These are phyloP conservation scores for Sporothrix mexicana DNA, from an alignment of 2,329 filamentous ascomycete genomes.

Conservation along the genomic window DNA sequence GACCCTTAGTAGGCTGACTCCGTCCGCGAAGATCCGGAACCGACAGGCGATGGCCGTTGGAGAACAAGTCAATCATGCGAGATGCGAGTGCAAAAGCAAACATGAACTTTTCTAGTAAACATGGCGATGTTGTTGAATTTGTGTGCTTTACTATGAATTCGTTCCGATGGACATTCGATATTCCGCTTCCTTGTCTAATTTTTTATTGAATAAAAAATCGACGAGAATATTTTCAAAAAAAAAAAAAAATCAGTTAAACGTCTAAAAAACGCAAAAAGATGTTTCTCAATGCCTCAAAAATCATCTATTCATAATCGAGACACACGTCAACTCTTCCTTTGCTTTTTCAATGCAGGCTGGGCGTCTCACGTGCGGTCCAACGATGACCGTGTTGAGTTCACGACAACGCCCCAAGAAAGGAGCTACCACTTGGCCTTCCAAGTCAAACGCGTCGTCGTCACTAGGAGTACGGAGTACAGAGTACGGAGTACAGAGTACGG, in stretches of 20 bases:
- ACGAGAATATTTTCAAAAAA: too few relatives aligned
- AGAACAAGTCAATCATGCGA: neutral
- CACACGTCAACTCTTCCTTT: too few relatives aligned
- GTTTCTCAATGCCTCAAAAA: too few relatives aligned
- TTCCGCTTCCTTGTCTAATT: neutral
- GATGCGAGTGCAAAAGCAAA: neutral
- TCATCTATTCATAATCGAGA: neutral
- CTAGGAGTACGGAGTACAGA: neutral
- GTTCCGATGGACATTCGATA: neutral
- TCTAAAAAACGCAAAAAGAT: too few relatives aligned
- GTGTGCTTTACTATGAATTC: neutral
- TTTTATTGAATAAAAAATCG: neutral
- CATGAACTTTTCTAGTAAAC: neutral
- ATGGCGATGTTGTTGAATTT: neutral
- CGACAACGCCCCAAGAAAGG: too few relatives aligned
- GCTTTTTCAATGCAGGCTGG: too few relatives aligned
- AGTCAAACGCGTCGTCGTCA: neutral
- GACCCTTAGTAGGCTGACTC: too few relatives aligned
- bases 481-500: neutral
- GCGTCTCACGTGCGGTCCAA: too few relatives aligned
- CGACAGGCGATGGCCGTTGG: neutral
- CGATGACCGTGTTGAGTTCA: too few relatives aligned
- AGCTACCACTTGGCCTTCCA: neutral
- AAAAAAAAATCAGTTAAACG: too few relatives aligned
- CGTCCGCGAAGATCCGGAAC: slow-evolving; percentile 7